Base-by-base conservation (phyloP, 306 rosid genomes). In the Cucurbita ficifolia region DNA sequence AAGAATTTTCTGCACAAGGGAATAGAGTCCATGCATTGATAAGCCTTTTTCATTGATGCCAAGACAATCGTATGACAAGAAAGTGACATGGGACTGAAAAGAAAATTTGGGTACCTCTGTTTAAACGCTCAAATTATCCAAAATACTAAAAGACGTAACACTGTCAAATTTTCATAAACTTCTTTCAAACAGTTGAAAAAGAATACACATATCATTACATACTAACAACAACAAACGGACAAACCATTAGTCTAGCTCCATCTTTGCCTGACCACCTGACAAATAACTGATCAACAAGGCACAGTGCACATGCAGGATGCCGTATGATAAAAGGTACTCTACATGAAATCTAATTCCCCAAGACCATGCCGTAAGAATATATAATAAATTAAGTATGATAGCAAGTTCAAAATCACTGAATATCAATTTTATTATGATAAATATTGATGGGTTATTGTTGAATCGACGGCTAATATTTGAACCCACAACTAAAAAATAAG, bases 71-170 rank as follows among this genome's bases (percentile, higher is more conserved):
- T 33, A 33, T 69, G 74, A 33, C 74, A 50, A 70, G 74, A 70
- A 70, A 70, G 46, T n/a, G 74, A 72, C 63, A 53, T 38, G 64
- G 39, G 49, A 72, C 38, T 72, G 76, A 72, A 72, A 72, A 72
- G 73, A 70, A 50, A 43, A 9, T 33, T 16, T 49, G 74, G 40
- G 38, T 10, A 10, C 57, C 74, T 70, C 58, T 70, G 36, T 49
- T 70, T 70, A 22, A 49, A 39, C 22, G 43, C 59, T 70, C 58
- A 50, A 69, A 48, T 48, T 69, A 46, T 69, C 74, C 57, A 48
- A 70, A 24, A 14, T 24, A 70, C 74, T 70, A 49, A 70, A 29
- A 48, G 59, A 70, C 74, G 21, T 33, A 48, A 50, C 17, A 7
- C 76, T 53, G 48, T 72, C 76, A 72, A 52, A 38, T 13, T 39